Percentiles rank a stretch among this genome's conserved stretches.
Conservation (phyloP, 1,139 yeast species). For the Suhomyces ambrosiae region DNA sequence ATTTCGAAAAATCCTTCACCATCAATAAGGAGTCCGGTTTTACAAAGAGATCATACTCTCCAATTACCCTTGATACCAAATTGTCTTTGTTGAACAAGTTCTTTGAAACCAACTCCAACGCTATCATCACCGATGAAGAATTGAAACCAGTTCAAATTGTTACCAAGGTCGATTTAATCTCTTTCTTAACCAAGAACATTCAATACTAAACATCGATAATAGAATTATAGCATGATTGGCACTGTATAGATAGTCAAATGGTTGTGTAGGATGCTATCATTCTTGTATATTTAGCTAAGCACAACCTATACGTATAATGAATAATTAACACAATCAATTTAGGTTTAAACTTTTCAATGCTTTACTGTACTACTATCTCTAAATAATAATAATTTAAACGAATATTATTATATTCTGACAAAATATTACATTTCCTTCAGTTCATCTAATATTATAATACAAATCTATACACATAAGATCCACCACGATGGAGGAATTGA, state of each 20-base stretch:
- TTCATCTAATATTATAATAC: constrained; percentile 10
- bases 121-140: constrained; percentile 74
- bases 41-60: constrained; percentile 66
- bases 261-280: neutral
- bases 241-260: neutral
- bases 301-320: neutral
- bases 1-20: constrained; percentile 66
- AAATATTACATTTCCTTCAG: neutral
- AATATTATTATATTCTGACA: too few species aligned
- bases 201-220: constrained; percentile 13
- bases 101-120: constrained; percentile 86
- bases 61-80: constrained; percentile 69
- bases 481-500: too few species aligned
- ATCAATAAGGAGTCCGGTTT: constrained; percentile 62
- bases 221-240: neutral
- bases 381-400: too few species aligned
- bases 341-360: neutral
- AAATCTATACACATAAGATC: constrained; percentile 8
- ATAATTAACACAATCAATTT: neutral
- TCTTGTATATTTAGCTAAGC: constrained; percentile 1
- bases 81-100: constrained; percentile 72
- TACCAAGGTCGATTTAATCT: constrained; percentile 82
- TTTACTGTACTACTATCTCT: constrained; percentile 2
- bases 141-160: constrained; percentile 81
- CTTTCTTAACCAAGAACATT: constrained; percentile 54